These are phyloP conservation scores for Daldinia caldariorum DNA, from an alignment of 495 filamentous ascomycete genomes.

Conservation along the genomic window DNA sequence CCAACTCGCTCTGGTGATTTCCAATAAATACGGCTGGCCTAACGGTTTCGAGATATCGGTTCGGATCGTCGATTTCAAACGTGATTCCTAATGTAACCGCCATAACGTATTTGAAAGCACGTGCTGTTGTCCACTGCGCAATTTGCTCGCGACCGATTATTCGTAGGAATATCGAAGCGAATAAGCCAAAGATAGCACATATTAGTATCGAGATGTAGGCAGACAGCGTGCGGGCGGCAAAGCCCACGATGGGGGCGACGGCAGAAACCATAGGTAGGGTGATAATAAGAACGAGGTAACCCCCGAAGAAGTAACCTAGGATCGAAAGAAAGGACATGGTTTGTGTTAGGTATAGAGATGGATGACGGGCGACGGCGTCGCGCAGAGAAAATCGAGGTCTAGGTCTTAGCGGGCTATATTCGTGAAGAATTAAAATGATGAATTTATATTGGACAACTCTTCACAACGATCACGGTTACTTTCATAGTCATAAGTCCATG, in stretches of 20 bases:
- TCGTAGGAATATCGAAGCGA: conserved; percentile 76
- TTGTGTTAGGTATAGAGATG: conserved; percentile 8
- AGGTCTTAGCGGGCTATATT: not conserved
- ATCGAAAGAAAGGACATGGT: conserved; percentile 50
- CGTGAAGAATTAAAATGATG: conserved; percentile 2
- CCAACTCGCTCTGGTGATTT: conserved; percentile 95
- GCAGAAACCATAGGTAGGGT: conserved; percentile 66
- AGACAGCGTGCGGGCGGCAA: conserved; percentile 76
- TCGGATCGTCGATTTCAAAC: conserved; percentile 77
- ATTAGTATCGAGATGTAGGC: conserved; percentile 72
- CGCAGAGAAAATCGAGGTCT: not conserved
- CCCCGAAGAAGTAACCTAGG: conserved; percentile 64
- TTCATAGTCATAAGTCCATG: conserved; percentile 39
- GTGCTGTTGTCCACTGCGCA: conserved; percentile 85
- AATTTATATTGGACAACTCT: conserved; percentile 21
- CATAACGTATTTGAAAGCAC: conserved; percentile 86
- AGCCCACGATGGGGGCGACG: conserved; percentile 67
- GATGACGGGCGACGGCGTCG: conserved; percentile 25
- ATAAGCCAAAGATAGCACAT: conserved; percentile 79
- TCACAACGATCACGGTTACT: conserved; percentile 19
- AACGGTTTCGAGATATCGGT: conserved; percentile 67
- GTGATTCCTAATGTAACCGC: conserved; percentile 76
- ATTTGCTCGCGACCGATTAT: conserved; percentile 75
- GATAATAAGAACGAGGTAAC: conserved; percentile 66
- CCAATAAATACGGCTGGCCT: conserved; percentile 90